phyloP scores from a whole-genome alignment of 805 yeast genomes.

The Kodamaea laetipori region DNA sequence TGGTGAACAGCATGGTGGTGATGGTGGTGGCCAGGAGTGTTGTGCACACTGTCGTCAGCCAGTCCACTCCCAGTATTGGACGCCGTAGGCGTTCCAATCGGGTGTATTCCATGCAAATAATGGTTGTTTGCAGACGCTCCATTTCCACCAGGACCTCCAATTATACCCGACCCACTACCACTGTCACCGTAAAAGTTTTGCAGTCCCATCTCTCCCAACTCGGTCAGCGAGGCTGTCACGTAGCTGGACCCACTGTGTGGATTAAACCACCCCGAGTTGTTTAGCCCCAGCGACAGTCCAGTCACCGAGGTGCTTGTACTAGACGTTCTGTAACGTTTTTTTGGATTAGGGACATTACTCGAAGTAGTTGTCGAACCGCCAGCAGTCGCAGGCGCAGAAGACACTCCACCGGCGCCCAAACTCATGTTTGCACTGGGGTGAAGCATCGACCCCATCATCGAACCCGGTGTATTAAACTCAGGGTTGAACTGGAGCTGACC shows the following conservation, averaged over 20 bases:
- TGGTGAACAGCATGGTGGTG: conserved; percentile 1
- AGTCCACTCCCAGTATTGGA: conserved; percentile 1
- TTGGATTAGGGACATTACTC: conserved; percentile 1
- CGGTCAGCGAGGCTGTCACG: conserved; percentile 8
- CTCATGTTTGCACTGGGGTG: conserved; percentile 4
- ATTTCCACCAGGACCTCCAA: neutral
- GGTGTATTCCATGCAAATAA: conserved; percentile 7
- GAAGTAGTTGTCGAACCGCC: neutral
- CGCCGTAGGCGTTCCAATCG: conserved; percentile 7
- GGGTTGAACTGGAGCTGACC: conserved; percentile 6
- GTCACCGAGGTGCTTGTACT: conserved; percentile 11
- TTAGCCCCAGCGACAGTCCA: neutral
- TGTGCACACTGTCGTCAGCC: conserved; percentile 4
- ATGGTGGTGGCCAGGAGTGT: conserved; percentile 3
- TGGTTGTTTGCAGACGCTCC: neutral
- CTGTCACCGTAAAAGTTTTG: neutral
- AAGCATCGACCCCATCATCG: neutral
- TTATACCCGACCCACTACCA: neutral
- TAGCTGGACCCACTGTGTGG: conserved; percentile 6
- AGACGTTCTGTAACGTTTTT: conserved; percentile 15
- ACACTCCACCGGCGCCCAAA: neutral
- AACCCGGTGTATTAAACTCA: neutral
- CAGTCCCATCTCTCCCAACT: conserved; percentile 8
- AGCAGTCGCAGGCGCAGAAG: neutral
- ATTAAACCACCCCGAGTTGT: conserved; percentile 5